Conservation (phyloP, 768 basidiomycete genomes). For the Calvatia gigantea region DNA sequence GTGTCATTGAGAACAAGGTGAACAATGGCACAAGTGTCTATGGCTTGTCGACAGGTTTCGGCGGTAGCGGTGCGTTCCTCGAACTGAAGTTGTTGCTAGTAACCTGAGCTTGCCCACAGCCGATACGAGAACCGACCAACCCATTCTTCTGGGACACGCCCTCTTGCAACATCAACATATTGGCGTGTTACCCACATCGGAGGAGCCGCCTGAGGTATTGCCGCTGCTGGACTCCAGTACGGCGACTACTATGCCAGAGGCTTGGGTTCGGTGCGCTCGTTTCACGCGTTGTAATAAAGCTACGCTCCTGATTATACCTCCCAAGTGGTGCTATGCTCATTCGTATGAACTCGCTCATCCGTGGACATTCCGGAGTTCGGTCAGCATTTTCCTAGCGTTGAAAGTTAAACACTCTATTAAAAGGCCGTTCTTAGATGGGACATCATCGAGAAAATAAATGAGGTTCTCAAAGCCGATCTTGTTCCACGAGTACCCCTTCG, state of each 20-base stretch:
- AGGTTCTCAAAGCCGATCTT: slow-evolving; percentile 60
- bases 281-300: neutral
- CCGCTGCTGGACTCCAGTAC: slow-evolving; percentile 66
- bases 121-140: slow-evolving; percentile 69
- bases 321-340: slow-evolving; percentile 70
- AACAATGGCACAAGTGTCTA: slow-evolving; percentile 69
- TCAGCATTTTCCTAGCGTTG: slow-evolving; percentile 16
- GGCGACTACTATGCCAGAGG: slow-evolving; percentile 75
- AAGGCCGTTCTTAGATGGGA: slow-evolving; percentile 45
- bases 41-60: slow-evolving; percentile 79
- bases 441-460: slow-evolving; percentile 66
- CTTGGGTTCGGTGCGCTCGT: slow-evolving; percentile 66
- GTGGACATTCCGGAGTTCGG: slow-evolving; percentile 79
- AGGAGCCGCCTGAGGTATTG: slow-evolving; percentile 40
- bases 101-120: slow-evolving; percentile 34
- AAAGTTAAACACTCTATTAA: neutral
- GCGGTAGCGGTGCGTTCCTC: slow-evolving; percentile 55
- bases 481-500: slow-evolving; percentile 77
- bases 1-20: slow-evolving; percentile 68
- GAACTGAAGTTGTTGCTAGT: slow-evolving; percentile 8
- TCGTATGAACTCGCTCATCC: slow-evolving; percentile 78
- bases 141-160: slow-evolving; percentile 58
- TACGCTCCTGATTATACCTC: neutral
- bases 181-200: slow-evolving; percentile 61
- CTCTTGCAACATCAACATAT: slow-evolving; percentile 73